Conservation (phyloP, 306 rosid genomes). For the Lagenaria siceraria region DNA sequence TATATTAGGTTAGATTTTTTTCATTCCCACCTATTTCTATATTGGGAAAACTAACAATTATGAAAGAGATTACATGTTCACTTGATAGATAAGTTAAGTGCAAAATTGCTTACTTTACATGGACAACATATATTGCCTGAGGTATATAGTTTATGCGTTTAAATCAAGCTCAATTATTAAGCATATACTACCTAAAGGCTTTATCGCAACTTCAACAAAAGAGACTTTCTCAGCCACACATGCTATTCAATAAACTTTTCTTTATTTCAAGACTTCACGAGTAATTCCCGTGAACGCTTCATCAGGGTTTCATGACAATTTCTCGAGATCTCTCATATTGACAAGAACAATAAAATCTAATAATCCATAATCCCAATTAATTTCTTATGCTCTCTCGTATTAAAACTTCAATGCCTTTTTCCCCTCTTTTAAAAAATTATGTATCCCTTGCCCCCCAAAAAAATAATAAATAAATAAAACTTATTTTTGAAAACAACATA, state of each 20-base stretch:
- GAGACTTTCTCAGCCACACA: not conserved
- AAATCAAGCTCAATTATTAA: not conserved
- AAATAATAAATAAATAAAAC: too few species aligned
- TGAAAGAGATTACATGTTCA: not conserved
- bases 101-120: not conserved
- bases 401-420: too few species aligned
- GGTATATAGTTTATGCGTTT: not conserved
- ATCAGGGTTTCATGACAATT: too few species aligned
- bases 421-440: too few species aligned
- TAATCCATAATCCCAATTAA: too few species aligned
- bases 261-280: not conserved
- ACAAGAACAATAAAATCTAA: too few species aligned
- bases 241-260: not conserved
- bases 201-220: not conserved
- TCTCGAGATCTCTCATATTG: too few species aligned
- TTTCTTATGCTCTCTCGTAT: too few species aligned
- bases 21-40: not conserved
- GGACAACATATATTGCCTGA: not conserved
- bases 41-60: not conserved
- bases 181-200: too few species aligned
- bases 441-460: too few species aligned
- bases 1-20: not conserved
- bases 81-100: not conserved
- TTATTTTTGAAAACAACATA: too few species aligned
- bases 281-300: too few species aligned